Base-by-base conservation (phyloP, 1,139 yeast species). In the Hyphopichia burtonii region DNA sequence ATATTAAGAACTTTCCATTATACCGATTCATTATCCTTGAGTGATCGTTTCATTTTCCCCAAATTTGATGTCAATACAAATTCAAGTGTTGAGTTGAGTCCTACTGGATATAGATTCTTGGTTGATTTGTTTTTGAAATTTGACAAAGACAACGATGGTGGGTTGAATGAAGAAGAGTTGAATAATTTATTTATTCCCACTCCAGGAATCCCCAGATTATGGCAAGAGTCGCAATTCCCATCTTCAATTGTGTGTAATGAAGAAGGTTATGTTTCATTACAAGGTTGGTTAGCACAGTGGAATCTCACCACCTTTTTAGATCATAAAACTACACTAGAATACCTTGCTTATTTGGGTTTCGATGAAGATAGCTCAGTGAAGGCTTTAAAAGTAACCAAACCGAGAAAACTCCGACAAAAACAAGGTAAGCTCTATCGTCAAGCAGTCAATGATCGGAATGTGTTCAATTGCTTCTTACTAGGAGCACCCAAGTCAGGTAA, bases 241-340 rank as follows among this genome's bases (percentile, higher is more conserved):
- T 71, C 78, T 19, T 81, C 95, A 1, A 86, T 95, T 6, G 96
- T 91, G 2, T 79, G 96, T 44, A 91, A 90, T 58, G 96, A 89
- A 49, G 83, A 82, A 47, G 97, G 96, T 0, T 79, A 83, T 57
- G 93, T 93, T 2, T 88, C 98, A 0, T 65, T 93, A 27, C 98
- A 93, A 65, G 99, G 99, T 2, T 93, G 99, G 99, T 66, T 93
- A 36, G 98, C 99, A 0, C 98, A 93, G 55, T 93, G 99, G 99
- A 85, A 93, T 52, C 84, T 93, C 83, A 89, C 97, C 0, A 91
- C 98, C 0, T 89, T 83, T 54, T 67, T 93, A 32, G 96, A 90
- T 54, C 83, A 86, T 58, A 81, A 77, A 54, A 84, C 90, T 1
- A 90, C 98, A 0, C 74, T 93, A 44, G 95, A 90, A 41, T 93